Evolutionary conservation across 1,139 yeast genomes (phyloP).

Genomic region (Candida tropicalis): DNA sequence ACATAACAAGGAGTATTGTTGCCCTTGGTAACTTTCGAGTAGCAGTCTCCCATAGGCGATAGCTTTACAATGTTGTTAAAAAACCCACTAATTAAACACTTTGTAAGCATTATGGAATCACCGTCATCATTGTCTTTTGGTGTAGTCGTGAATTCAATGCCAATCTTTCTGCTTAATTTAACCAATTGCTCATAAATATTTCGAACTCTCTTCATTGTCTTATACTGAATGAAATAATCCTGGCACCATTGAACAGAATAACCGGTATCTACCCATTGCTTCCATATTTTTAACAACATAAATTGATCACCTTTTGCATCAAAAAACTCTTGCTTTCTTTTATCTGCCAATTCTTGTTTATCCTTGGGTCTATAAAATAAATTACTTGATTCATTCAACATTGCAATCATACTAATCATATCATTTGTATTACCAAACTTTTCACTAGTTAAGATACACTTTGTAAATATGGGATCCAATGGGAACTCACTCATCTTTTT

Average conservation of each 20-base stretch:
- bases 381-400: constrained; percentile 85
- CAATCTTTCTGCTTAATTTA: constrained; percentile 80
- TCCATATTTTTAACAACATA: constrained; percentile 84
- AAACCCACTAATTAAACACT: constrained; percentile 77
- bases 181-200: constrained; percentile 83
- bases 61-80: constrained; percentile 78
- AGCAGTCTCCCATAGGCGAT: constrained; percentile 72
- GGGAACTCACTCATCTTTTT: constrained; percentile 92
- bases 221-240: constrained; percentile 79
- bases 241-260: constrained; percentile 86
- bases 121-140: constrained; percentile 17
- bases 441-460: constrained; percentile 80
- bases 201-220: constrained; percentile 82
- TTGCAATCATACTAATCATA: constrained; percentile 82
- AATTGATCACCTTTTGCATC: constrained; percentile 96
- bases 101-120: constrained; percentile 50
- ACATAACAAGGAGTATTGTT: constrained; percentile 56
- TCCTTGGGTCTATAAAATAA: constrained; percentile 93
- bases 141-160: constrained; percentile 33
- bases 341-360: constrained; percentile 90
- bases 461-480: constrained; percentile 89
- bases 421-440: constrained; percentile 88
- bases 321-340: constrained; percentile 82
- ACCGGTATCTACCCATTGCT: constrained; percentile 71
- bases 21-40: constrained; percentile 51